Percentiles rank a stretch among this genome's conserved stretches.
Evolutionary conservation across 2,329 filamentous ascomycete genomes (phyloP).

Genomic region (Xylaria multiplex): DNA sequence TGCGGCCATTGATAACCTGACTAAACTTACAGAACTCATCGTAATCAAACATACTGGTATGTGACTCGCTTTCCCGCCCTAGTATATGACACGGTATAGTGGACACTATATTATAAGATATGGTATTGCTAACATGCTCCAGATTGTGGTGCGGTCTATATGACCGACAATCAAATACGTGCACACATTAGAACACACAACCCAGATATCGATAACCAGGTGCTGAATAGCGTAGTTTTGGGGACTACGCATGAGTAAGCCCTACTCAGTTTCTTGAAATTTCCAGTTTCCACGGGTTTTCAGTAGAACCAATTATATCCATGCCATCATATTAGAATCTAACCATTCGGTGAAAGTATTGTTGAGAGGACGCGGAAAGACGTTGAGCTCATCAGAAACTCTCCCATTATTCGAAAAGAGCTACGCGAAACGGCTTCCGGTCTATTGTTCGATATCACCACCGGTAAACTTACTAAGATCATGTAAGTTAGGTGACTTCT

Average conservation of each 20-base stretch:
- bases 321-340: neutral
- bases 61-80: neutral
- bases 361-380: conserved; percentile 10
- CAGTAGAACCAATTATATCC: no score
- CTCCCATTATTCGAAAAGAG: conserved; percentile 18
- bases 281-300: neutral
- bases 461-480: conserved; percentile 16
- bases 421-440: conserved; percentile 4
- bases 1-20: conserved; percentile 18
- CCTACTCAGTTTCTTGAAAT: no score
- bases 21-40: conserved; percentile 18
- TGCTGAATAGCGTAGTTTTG: conserved; percentile 4
- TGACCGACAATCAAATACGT: conserved; percentile 19
- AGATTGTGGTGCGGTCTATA: conserved; percentile 28
- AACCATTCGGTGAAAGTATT: neutral
- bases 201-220: conserved; percentile 7
- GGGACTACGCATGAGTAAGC: conserved; percentile 19
- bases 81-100: neutral
- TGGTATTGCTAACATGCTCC: neutral
- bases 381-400: conserved; percentile 12
- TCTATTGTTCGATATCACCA: conserved; percentile 17
- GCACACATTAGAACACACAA: conserved; percentile 24
- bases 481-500: neutral
- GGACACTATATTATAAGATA: neutral
- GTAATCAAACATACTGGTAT: conserved; percentile 28